phyloP scores from a whole-genome alignment of 768 basidiomycete genomes.

The Neoboletus brunneissimus region DNA sequence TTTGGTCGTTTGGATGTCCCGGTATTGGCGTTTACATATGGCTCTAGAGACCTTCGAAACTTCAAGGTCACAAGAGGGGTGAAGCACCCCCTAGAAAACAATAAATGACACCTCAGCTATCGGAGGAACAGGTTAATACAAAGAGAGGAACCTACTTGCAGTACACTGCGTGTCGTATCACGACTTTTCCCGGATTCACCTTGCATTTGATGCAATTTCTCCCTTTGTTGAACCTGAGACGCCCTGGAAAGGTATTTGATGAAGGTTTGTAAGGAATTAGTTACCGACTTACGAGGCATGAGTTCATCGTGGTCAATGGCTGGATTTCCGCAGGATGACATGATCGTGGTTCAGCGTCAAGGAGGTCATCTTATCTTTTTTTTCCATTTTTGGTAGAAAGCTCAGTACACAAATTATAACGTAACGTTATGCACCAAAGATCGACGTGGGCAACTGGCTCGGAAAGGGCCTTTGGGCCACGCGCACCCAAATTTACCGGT shows the following conservation, averaged over 20 bases:
- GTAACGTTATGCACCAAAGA: too few relatives aligned
- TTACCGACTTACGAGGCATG: slow-evolving; percentile 57
- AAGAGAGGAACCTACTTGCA: slow-evolving; percentile 59
- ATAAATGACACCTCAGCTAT: not conserved
- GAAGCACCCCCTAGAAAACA: slow-evolving; percentile 56
- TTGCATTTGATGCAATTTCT: slow-evolving; percentile 77
- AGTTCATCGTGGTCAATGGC: slow-evolving; percentile 53
- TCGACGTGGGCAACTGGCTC: too few relatives aligned
- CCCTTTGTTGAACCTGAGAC: slow-evolving; percentile 64
- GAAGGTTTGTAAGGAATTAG: not conserved
- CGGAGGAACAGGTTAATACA: slow-evolving; percentile 7
- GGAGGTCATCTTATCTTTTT: not conserved
- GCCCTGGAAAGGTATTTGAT: slow-evolving; percentile 40
- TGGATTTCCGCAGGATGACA: slow-evolving; percentile 64
- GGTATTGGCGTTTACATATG: slow-evolving; percentile 54
- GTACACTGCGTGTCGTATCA: slow-evolving; percentile 78
- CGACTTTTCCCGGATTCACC: slow-evolving; percentile 56
- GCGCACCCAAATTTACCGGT: not conserved
- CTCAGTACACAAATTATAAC: too few relatives aligned
- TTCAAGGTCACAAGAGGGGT: slow-evolving; percentile 57
- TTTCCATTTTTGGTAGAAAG: slow-evolving; percentile 5
- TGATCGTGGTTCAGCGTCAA: slow-evolving; percentile 3
- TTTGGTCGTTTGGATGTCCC: slow-evolving; percentile 55
- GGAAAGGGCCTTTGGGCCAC: too few relatives aligned
- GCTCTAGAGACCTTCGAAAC: slow-evolving; percentile 65